Percentiles rank a stretch among this genome's conserved stretches.
These are phyloP conservation scores for Colletotrichum liaoningense DNA, from an alignment of 2,329 filamentous ascomycete species.

Conservation along the genomic window DNA sequence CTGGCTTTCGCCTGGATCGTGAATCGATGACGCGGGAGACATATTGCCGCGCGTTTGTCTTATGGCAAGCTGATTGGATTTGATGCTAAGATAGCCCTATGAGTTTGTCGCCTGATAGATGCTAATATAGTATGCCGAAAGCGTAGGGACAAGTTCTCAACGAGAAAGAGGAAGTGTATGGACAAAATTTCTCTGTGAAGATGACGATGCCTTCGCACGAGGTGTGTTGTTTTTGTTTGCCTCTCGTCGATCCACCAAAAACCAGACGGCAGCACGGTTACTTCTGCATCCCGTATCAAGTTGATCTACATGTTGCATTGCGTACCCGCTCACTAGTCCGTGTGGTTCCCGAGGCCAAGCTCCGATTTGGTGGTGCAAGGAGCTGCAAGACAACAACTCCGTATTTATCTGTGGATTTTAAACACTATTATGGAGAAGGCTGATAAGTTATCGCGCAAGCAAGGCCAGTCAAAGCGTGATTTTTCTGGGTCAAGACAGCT, in stretches of 20 bases:
- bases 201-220: background rate
- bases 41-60: background rate
- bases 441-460: background rate
- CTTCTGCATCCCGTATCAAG: constrained; percentile 6
- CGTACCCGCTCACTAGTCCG: background rate
- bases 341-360: background rate
- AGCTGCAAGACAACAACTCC: background rate
- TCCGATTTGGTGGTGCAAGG: constrained; percentile 4
- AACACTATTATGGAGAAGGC: background rate
- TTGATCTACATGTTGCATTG: background rate
- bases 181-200: background rate
- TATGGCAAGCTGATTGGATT: background rate
- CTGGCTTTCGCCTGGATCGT: constrained; percentile 29
- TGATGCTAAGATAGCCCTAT: background rate
- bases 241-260: background rate
- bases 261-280: background rate
- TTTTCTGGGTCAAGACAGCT: background rate
- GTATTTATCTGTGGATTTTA: background rate
- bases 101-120: background rate
- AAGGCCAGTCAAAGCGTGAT: background rate
- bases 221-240: background rate
- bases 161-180: background rate
- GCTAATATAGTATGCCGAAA: background rate
- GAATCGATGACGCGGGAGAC: constrained; percentile 26
- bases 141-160: background rate